Evolutionary conservation across 2,329 filamentous ascomycete genomes (phyloP), one percentile per base, ranked within the genome.

Genomic region (Neophaeococcomyces mojaviensis): DNA sequence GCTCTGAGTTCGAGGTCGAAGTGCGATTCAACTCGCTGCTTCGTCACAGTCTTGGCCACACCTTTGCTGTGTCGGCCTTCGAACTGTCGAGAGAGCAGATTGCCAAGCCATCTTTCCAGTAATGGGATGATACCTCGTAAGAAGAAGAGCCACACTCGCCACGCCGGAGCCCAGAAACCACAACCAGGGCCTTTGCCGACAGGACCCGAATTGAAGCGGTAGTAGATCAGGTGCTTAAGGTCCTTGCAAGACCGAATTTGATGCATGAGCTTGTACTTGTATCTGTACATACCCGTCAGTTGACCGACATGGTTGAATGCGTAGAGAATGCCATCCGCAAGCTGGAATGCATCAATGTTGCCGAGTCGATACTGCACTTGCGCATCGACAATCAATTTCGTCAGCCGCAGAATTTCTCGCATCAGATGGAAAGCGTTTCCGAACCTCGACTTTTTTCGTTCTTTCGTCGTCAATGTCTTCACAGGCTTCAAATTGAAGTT

Each of bases 261-360:
- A 65, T 98, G 92, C 92, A 98, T 98, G 47, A 98, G 76, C 75
- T 98, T 98, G 74, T 98, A 98, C 75, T 98, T 98, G 78, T 98
- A 98, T 50, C 92, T 85, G 69, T 98, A 98, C 92, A 98, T 98
- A 64, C 92, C 92, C 13, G 92, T 98, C 51, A 98, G 74, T 67
- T 98, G 94, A 51, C 92, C 92, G 47, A 98, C 92, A 58, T 98
- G 92, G 68, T 98, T 98, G 72, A 98, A 98, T 15, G 92, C 94
- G 59, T 98, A 98, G n/a, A 97, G 74, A 47, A 98, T 98, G 65
- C 92, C 92, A 65, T 98, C 92, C 3, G 92, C 92, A 54, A 98
- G 81, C 66, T 98, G 92, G 73, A 98, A 98, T 31, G 94, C 92
- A 66, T 98, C 92, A 53, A 98, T 97, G 60, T 98, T 98, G 49